Percentiles rank a stretch among this genome's conserved stretches.
These are phyloP conservation scores for Saturnispora dispora DNA, from an alignment of 805 yeast genomes.

Conservation along the genomic window DNA sequence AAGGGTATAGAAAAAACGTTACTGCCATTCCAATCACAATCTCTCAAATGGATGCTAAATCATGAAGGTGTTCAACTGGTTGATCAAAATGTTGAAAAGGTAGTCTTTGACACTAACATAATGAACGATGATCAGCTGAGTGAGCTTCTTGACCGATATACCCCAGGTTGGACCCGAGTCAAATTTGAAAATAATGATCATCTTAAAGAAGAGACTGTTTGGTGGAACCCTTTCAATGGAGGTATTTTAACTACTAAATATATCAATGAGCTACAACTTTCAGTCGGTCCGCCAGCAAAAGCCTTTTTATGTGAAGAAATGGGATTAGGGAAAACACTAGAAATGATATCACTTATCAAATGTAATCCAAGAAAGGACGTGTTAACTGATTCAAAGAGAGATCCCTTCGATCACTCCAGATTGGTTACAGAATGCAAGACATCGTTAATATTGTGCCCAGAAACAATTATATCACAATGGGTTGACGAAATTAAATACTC, in stretches of 20 bases:
- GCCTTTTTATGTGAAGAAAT: constrained; percentile 89
- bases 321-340: constrained; percentile 96
- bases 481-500: constrained; percentile 51
- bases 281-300: constrained; percentile 28
- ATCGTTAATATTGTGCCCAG: constrained; percentile 80
- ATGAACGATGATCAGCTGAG: constrained; percentile 22
- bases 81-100: constrained; percentile 15
- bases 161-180: constrained; percentile 46
- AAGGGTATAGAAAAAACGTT: constrained; percentile 19
- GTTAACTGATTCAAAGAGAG: constrained; percentile 23
- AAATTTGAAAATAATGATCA: not conserved
- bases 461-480: constrained; percentile 83
- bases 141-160: constrained; percentile 30
- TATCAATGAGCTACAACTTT: constrained; percentile 21
- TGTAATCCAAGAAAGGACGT: constrained; percentile 45
- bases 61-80: constrained; percentile 35
- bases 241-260: constrained; percentile 31
- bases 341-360: constrained; percentile 56
- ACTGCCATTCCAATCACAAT: constrained; percentile 40
- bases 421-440: constrained; percentile 48
- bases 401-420: constrained; percentile 34
- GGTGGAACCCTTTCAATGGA: constrained; percentile 46
- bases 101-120: not conserved
- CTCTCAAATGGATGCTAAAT: constrained; percentile 48
- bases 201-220: constrained; percentile 16